Evolutionary conservation across 192 early-diverging fungal species (phyloP).

Genomic region (Podila minutissima): DNA sequence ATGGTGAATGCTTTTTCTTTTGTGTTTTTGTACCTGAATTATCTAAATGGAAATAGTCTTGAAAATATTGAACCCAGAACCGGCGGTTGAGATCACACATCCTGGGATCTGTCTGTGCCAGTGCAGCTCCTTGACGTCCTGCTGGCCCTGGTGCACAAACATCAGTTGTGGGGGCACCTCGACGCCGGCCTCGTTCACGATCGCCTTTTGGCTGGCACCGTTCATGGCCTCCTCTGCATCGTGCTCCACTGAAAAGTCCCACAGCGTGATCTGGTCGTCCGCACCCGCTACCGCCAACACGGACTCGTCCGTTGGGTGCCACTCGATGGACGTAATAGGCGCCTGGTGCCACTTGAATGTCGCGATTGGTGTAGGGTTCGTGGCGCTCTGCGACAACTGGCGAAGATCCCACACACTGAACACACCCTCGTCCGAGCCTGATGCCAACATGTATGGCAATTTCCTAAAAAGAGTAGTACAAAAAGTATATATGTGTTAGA

Average conservation of each 20-base stretch:
- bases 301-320: constrained; percentile 93
- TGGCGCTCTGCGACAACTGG: constrained; percentile 54
- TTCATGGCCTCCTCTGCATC: constrained; percentile 90
- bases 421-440: constrained; percentile 91
- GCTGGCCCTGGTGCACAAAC: constrained; percentile 95
- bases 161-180: constrained; percentile 95
- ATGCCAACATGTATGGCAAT: constrained; percentile 88
- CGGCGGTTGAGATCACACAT: constrained; percentile 85
- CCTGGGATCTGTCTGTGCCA: constrained; percentile 97
- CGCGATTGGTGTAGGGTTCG: constrained; percentile 79
- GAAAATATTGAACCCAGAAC: constrained; percentile 94
- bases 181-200: constrained; percentile 68
- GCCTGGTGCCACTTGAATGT: constrained; percentile 94
- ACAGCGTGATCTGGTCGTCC: constrained; percentile 96
- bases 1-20: too few species aligned
- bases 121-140: constrained; percentile 95
- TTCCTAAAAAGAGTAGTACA: constrained; percentile 49
- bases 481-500: background rate
- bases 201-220: constrained; percentile 53
- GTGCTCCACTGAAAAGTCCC: constrained; percentile 97
- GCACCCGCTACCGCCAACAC: constrained; percentile 91
- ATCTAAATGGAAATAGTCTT: constrained; percentile 91
- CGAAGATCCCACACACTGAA: constrained; percentile 98
- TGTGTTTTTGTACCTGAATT: too few species aligned
- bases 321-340: constrained; percentile 96